Base-by-base conservation (phyloP, 306 rosid genomes). In the Potentilla sterilis region DNA sequence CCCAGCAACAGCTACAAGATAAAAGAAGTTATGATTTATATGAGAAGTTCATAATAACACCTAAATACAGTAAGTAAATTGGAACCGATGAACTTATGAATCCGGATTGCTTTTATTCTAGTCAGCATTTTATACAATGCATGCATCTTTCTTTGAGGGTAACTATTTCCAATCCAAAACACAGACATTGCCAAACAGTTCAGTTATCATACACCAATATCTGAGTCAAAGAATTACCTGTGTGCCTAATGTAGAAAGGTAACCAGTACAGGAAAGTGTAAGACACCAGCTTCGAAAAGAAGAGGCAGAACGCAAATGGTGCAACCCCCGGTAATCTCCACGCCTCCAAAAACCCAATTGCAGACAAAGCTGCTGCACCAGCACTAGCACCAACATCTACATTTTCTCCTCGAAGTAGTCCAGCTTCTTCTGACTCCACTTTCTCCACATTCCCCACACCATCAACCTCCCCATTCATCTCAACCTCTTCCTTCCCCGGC, bases 281-380 rank as follows among this genome's bases (percentile, higher is more conserved):
- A 72, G 96, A 95, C 74, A 93, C 98, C n/a, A 93, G 85, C 93
- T 93, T 93, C 2, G 98, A 93, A 86, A 93, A 91, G 86, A 91
- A 93, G 59, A 93, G 97, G 73, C 98, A 93, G 77, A 88, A 80
- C 51, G 96, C 86, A 83, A 86, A 93, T 3, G 93, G 87, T n/a
- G 93, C 93, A 28, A 88, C 99, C 18, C 98, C 97, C 0, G 93
- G 99, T 52, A 92, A 77, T 84, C 73, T 90, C 97, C 98, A 95
- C 16, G 99, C 99, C 83, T 96, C 98, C 40, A 96, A 42, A 84
- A 96, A 92, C 73, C 99, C 98, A 81, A 92, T 90, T 40, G 99
- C 99, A 68, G 84, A 80, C 46, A 72, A 83, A 81, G 96, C 75
- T 67, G 84, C 86, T 6, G 75, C 74, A 71, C 32, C 67, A 19